These are phyloP conservation scores for Xerocomus amazonicus DNA, from an alignment of 1,284 basidiomycete genomes.

Conservation along the genomic window DNA sequence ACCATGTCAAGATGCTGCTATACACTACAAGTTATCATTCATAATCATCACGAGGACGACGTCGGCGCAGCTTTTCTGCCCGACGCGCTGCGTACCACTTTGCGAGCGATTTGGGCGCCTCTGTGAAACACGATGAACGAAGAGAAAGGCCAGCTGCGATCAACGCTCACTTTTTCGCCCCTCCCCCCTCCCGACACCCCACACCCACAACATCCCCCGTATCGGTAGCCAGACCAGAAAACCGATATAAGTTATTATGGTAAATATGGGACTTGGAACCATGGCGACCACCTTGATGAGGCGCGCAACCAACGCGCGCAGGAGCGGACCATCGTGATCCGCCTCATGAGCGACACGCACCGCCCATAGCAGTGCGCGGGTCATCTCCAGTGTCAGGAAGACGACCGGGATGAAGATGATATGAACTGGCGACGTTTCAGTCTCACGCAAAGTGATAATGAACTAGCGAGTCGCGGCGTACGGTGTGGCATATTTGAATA, in stretches of 20 bases:
- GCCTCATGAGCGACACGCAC: background rate
- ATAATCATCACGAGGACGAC: background rate
- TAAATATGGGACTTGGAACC: background rate
- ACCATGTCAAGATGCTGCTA: background rate
- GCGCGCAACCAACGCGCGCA: background rate
- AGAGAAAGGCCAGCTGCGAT: background rate
- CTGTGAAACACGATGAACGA: slow-evolving; percentile 1
- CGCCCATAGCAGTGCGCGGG: slow-evolving; percentile 9
- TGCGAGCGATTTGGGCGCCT: slow-evolving; percentile 10
- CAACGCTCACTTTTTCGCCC: slow-evolving; percentile 14
- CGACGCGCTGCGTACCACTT: slow-evolving; percentile 12
- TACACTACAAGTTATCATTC: background rate
- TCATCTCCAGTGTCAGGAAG: slow-evolving; percentile 15
- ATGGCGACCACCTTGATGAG: background rate
- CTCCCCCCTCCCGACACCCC: slow-evolving; percentile 17
- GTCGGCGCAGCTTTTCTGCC: background rate
- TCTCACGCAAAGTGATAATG: background rate
- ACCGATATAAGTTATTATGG: background rate
- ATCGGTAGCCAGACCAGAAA: slow-evolving; percentile 13
- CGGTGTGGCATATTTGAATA: too few relatives aligned
- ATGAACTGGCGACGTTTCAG: background rate
- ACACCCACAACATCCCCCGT: slow-evolving; percentile 12
- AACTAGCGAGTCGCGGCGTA: too few relatives aligned
- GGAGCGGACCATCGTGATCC: slow-evolving; percentile 7
- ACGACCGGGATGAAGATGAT: slow-evolving; percentile 3